Conservation (phyloP, 108 stramenopile species). For the Cyclotella distinguenda region DNA sequence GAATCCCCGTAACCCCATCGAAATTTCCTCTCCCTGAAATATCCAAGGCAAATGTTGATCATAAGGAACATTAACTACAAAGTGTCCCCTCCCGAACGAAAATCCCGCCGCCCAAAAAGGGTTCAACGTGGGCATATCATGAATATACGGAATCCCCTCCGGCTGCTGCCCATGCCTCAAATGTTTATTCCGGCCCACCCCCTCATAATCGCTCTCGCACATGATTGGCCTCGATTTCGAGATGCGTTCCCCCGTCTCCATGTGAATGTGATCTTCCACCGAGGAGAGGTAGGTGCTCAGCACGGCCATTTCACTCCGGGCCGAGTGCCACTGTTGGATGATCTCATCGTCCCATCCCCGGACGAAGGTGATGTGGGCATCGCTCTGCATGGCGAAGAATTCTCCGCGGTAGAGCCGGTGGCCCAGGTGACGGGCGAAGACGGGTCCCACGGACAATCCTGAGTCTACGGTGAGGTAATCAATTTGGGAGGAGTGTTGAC, state of each 20-base stretch:
- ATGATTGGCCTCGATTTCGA: conserved; percentile 73
- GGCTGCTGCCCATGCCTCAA: conserved; percentile 87
- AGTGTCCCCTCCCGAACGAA: conserved; percentile 86
- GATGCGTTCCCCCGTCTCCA: conserved; percentile 51
- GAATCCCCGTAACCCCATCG: conserved; percentile 78
- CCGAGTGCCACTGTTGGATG: conserved; percentile 72
- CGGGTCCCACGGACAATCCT: conserved; percentile 75
- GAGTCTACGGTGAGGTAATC: conserved; percentile 72
- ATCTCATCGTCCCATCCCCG: conserved; percentile 86
- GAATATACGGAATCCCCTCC: conserved; percentile 59
- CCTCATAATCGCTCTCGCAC: conserved; percentile 70
- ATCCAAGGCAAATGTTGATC: conserved; percentile 85
- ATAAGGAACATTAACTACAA: conserved; percentile 85
- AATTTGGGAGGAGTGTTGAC: conserved; percentile 60
- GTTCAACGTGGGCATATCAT: conserved; percentile 66
- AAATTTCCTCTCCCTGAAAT: conserved; percentile 88
- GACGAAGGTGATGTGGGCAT: conserved; percentile 91
- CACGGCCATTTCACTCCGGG: conserved; percentile 91
- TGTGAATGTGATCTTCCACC: conserved; percentile 62
- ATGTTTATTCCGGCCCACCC: conserved; percentile 45
- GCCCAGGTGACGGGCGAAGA: conserved; percentile 87
- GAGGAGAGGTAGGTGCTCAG: conserved; percentile 81
- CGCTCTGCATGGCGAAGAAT: conserved; percentile 94
- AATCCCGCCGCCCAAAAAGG: conserved; percentile 96
- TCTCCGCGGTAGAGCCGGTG: conserved; percentile 88